Conservation (phyloP, 345 rosid species). For the Pistacia vera region DNA sequence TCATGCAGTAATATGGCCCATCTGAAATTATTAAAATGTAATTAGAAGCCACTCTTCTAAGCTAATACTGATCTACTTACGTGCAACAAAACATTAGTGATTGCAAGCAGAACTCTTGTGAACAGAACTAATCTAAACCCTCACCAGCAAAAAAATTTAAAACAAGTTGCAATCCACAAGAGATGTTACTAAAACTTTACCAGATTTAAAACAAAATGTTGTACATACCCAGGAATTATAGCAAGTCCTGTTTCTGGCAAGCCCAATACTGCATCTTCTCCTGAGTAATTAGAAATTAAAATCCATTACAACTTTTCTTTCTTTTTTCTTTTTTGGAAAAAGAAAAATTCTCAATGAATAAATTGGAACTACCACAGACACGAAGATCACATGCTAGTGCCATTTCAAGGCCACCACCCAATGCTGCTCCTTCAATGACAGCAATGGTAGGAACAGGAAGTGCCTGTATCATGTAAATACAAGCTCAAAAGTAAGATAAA, state of each 20-base stretch:
- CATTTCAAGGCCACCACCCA: constrained; percentile 99
- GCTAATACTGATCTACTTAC: neutral
- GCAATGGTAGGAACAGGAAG: constrained; percentile 81
- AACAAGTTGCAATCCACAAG: neutral
- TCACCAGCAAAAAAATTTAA: constrained; percentile 8
- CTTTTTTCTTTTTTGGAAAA: neutral
- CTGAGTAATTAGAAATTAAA: constrained; percentile 34
- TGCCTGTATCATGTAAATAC: constrained; percentile 41
- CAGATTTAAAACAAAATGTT: neutral
- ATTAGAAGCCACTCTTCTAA: neutral
- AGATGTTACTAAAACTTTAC: neutral
- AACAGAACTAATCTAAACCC: neutral
- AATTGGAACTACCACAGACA: constrained; percentile 61
- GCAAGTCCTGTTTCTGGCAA: constrained; percentile 99
- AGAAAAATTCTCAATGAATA: neutral
- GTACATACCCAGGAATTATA: constrained; percentile 80
- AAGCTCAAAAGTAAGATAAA: neutral
- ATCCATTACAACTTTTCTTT: neutral
- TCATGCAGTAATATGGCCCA: neutral
- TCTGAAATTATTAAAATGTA: neutral
- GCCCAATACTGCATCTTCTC: constrained; percentile 76
- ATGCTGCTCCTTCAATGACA: constrained; percentile 85
- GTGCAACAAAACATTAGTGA: neutral
- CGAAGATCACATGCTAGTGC: constrained; percentile 94
- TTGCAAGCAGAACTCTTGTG: neutral